phyloP scores from a whole-genome alignment of 192 early-diverging fungal genomes.

The Podila horticola region DNA sequence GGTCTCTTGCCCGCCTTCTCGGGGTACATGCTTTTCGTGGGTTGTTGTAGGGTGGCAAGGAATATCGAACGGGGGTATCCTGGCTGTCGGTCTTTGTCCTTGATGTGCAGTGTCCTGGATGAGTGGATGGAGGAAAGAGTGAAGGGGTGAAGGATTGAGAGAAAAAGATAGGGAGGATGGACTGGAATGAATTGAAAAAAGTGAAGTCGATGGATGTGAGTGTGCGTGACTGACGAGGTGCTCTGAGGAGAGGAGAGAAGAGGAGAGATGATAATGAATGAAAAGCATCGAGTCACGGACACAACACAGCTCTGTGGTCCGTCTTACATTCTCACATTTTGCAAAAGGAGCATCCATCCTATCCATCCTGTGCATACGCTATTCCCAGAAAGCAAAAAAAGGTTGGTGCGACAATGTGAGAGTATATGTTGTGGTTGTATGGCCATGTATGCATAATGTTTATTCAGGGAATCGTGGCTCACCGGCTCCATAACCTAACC shows the following conservation, averaged over 20 bases:
- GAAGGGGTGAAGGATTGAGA: not conserved
- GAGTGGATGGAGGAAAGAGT: not conserved
- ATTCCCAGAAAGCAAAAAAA: not conserved
- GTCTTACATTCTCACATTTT: not conserved
- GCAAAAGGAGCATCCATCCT: too few species aligned
- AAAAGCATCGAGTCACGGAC: too few species aligned
- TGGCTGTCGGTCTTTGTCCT: not conserved
- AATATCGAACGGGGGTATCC: too few species aligned
- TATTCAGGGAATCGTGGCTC: constrained; percentile 10
- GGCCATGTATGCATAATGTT: not conserved
- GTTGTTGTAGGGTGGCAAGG: too few species aligned
- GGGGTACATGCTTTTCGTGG: not conserved
- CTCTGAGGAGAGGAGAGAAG: not conserved
- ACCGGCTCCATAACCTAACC: constrained; percentile 74
- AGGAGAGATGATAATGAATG: not conserved
- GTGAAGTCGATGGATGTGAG: not conserved
- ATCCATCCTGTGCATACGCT: not conserved
- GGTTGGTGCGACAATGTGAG: not conserved
- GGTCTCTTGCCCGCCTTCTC: not conserved
- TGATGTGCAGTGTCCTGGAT: not conserved
- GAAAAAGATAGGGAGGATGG: not conserved
- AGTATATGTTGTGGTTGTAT: too few species aligned
- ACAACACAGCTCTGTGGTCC: not conserved
- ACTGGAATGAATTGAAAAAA: constrained; percentile 1
- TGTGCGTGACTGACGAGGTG: too few species aligned